These are phyloP conservation scores for Amoeboaphelidium occidentale DNA, from an alignment of 371 early-diverging fungal species.

Conservation along the genomic window DNA sequence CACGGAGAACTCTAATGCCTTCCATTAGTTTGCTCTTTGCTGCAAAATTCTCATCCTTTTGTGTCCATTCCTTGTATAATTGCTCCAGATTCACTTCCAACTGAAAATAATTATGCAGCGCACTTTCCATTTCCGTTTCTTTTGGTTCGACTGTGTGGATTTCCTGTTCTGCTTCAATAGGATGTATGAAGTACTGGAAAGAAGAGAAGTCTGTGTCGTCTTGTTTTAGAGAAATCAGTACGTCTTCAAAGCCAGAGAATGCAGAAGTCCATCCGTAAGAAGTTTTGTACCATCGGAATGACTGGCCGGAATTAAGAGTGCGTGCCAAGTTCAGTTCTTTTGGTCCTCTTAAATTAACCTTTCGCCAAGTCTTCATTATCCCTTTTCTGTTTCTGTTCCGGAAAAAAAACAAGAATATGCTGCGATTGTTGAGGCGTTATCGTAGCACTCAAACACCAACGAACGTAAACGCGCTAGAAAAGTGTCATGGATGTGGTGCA, in stretches of 20 bases:
- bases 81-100: slow-evolving; percentile 29
- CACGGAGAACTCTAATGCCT: slow-evolving; percentile 17
- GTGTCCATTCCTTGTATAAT: slow-evolving; percentile 41
- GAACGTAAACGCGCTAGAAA: too few species aligned
- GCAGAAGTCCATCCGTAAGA: neutral
- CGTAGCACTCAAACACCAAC: too few species aligned
- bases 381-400: too few species aligned
- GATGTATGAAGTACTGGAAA: neutral
- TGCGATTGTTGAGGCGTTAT: too few species aligned
- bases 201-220: neutral
- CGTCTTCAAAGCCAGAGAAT: neutral
- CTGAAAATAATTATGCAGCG: slow-evolving; percentile 28
- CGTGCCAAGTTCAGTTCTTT: slow-evolving; percentile 42
- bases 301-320: slow-evolving; percentile 62
- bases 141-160: neutral
- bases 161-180: neutral
- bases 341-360: too few species aligned
- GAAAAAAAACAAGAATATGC: too few species aligned
- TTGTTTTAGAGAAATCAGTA: slow-evolving; percentile 4
- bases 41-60: neutral
- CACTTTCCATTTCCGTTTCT: neutral
- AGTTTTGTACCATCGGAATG: slow-evolving; percentile 46
- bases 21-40: neutral
- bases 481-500: too few species aligned
- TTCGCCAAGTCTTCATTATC: too few species aligned